A percentile compares a stretch with the other conserved stretches of the same genome.
These are phyloP conservation scores for Solanum hybrid DNA, from an alignment of 305 asterid species.

Conservation along the genomic window DNA sequence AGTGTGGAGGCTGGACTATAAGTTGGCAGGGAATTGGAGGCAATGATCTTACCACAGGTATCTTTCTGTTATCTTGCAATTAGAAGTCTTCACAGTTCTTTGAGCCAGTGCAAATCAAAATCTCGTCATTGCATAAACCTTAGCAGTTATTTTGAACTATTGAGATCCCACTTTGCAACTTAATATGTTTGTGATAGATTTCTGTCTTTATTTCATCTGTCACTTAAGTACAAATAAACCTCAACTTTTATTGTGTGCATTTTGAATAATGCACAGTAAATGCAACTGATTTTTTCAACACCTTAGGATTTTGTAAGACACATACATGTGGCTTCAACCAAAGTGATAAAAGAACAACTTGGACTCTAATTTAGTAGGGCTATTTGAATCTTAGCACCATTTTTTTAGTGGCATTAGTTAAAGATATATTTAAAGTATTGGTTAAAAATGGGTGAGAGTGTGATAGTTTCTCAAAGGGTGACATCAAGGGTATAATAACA, in stretches of 20 bases:
- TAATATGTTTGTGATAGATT: not conserved
- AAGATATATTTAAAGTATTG: not conserved
- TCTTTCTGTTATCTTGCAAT: not conserved
- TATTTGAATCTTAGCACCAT: not conserved
- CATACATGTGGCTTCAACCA: not conserved
- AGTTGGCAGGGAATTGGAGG: conserved; percentile 22
- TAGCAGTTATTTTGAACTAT: not conserved
- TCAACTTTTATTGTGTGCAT: not conserved
- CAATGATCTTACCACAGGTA: conserved; percentile 22
- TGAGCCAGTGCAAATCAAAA: not conserved
- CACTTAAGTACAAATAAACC: not conserved
- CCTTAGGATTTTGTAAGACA: not conserved
- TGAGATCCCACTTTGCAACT: not conserved
- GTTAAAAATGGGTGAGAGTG: not conserved
- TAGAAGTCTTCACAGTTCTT: not conserved
- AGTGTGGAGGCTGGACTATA: conserved; percentile 29
- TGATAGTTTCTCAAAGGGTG: not conserved
- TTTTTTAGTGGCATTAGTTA: not conserved
- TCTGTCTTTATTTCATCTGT: not conserved
- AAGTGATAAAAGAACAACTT: not conserved
- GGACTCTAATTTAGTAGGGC: not conserved
- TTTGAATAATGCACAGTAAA: not conserved
- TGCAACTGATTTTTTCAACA: not conserved
- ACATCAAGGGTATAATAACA: not conserved
- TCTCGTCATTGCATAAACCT: not conserved